Evolutionary conservation across 306 rosid species (phyloP).

Genomic region (Quercus robur): DNA sequence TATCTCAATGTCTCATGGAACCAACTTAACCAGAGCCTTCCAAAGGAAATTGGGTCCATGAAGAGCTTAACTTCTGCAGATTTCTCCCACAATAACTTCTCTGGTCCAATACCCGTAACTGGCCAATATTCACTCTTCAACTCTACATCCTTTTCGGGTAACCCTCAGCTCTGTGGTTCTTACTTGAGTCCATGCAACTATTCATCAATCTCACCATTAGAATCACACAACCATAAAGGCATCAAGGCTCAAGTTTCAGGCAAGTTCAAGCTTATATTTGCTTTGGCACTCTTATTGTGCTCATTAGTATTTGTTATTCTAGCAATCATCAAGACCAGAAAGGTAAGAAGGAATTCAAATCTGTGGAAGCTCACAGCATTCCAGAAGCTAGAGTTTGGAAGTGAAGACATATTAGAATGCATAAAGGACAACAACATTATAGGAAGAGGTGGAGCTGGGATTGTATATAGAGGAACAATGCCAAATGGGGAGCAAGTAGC

Average conservation of each 20-base stretch:
- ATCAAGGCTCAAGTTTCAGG: conserved; percentile 40
- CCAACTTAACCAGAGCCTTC: conserved; percentile 61
- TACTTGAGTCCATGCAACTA: conserved; percentile 48
- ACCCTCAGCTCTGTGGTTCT: conserved; percentile 73
- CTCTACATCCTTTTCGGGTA: conserved; percentile 63
- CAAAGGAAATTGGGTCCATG: conserved; percentile 62
- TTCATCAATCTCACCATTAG: conserved; percentile 25
- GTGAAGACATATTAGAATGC: conserved; percentile 70
- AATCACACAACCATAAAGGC: conserved; percentile 21
- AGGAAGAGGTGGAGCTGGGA: conserved; percentile 95
- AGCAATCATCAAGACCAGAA: conserved; percentile 66
- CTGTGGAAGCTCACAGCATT: conserved; percentile 83
- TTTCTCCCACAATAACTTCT: conserved; percentile 76
- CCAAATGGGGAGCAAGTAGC: conserved; percentile 79
- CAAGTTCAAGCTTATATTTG: conserved; percentile 71
- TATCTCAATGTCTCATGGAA: conserved; percentile 89
- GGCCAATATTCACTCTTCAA: conserved; percentile 72
- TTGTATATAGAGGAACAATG: conserved; percentile 77
- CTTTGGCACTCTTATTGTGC: conserved; percentile 61
- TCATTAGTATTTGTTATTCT: conserved; percentile 64
- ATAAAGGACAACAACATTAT: conserved; percentile 73
- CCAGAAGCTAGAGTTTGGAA: conserved; percentile 73
- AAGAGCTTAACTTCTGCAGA: conserved; percentile 83
- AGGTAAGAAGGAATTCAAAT: conserved; percentile 34
- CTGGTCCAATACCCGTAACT: conserved; percentile 68